Percentiles rank a stretch among this genome's conserved stretches.
Evolutionary conservation across 257 asterid species (phyloP).

Genomic region (Solanum acaule): DNA sequence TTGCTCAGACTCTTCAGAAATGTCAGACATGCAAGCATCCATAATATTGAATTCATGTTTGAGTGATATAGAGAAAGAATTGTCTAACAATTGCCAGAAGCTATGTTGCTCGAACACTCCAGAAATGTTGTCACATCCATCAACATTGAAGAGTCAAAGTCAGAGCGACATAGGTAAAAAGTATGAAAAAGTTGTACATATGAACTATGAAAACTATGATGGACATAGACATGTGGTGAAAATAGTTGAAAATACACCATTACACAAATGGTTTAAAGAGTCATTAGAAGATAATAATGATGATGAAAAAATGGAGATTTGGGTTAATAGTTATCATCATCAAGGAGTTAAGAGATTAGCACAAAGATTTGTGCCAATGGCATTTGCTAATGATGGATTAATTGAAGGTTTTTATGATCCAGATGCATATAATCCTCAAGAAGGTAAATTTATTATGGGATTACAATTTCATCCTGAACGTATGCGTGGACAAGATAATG

Average conservation of each 20-base stretch:
- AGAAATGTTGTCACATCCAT: background rate
- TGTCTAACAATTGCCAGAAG: background rate
- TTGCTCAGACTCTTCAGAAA: background rate
- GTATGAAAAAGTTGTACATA: slow-evolving; percentile 31
- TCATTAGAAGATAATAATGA: slow-evolving; percentile 30
- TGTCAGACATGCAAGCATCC: background rate
- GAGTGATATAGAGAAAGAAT: background rate
- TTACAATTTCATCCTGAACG: slow-evolving; percentile 92
- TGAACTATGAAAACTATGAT: slow-evolving; percentile 68
- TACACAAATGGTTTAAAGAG: slow-evolving; percentile 62
- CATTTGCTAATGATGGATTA: slow-evolving; percentile 79
- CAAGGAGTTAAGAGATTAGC: slow-evolving; percentile 85
- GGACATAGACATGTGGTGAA: slow-evolving; percentile 58
- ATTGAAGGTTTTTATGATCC: slow-evolving; percentile 87
- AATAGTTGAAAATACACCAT: slow-evolving; percentile 50
- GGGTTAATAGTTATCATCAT: slow-evolving; percentile 85
- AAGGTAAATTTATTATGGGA: slow-evolving; percentile 92
- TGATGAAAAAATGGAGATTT: slow-evolving; percentile 34
- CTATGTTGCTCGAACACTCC: fast-evolving
- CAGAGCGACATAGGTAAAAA: background rate
- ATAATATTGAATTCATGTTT: background rate
- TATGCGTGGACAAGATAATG: slow-evolving; percentile 51
- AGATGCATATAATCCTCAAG: slow-evolving; percentile 65
- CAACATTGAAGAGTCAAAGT: background rate
- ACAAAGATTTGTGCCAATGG: slow-evolving; percentile 83